Conservation (phyloP, 257 asterid species). For the Anisodus acutangulus region DNA sequence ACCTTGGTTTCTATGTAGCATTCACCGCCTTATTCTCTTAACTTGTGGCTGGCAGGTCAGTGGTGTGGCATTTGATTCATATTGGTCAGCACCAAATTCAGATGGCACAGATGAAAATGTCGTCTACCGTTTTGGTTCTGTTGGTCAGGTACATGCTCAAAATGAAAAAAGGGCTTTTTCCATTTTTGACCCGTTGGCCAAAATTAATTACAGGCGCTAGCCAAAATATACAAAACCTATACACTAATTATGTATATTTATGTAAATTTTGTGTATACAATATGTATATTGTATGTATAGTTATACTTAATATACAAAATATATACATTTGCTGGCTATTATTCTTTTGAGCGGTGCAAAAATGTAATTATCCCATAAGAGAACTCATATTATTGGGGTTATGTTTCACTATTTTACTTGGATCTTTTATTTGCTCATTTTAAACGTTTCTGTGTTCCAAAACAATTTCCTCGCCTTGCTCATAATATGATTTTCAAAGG, state of each 20-base stretch:
- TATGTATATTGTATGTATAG: no score
- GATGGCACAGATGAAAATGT: slow-evolving; percentile 81
- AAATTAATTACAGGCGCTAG: no score
- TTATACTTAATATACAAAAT: no score
- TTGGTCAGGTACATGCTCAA: slow-evolving; percentile 81
- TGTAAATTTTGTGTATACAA: no score
- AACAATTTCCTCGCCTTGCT: neutral
- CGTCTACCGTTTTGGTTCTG: slow-evolving; percentile 97
- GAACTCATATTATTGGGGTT: neutral
- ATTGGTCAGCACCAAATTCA: slow-evolving; percentile 88
- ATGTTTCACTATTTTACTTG: neutral
- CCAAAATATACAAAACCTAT: no score
- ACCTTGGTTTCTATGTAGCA: slow-evolving; percentile 29
- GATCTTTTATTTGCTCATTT: neutral
- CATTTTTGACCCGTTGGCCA: no score
- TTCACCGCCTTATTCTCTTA: slow-evolving; percentile 30
- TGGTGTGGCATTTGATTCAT: slow-evolving; percentile 96
- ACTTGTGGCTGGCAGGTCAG: slow-evolving; percentile 74
- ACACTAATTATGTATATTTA: no score
- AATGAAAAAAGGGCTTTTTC: neutral
- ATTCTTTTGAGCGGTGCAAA: no score
- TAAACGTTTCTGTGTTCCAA: neutral
- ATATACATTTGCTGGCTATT: no score
- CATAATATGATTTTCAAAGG: neutral
- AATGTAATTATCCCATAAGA: no score